Percentiles rank a stretch among this genome's conserved stretches.
phyloP scores from a whole-genome alignment of 2,329 filamentous ascomycete genomes.

The Phaeosphaeriaceae sp. region DNA sequence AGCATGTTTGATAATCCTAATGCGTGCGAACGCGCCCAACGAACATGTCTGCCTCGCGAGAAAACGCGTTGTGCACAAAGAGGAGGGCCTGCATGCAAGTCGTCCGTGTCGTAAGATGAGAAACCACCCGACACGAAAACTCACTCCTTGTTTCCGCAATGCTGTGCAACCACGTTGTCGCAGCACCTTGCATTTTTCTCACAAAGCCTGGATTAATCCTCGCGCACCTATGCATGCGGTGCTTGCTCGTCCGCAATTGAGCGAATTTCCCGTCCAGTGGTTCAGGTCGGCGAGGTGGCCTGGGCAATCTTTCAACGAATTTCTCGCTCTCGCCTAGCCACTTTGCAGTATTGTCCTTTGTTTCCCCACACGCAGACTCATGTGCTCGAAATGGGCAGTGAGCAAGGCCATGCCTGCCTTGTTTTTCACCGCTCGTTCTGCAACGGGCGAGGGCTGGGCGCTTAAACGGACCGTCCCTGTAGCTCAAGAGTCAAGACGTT shows the following conservation, averaged over 20 bases:
- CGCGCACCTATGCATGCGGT: background rate
- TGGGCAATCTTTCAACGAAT: background rate
- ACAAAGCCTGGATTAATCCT: background rate
- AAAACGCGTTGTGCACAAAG: background rate
- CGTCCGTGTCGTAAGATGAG: background rate
- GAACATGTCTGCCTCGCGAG: background rate
- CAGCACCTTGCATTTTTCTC: slow-evolving; percentile 7
- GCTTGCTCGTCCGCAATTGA: background rate
- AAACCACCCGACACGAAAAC: slow-evolving; percentile 5
- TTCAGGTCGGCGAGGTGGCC: slow-evolving; percentile 37
- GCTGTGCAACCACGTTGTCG: slow-evolving; percentile 8
- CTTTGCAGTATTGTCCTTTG: background rate
- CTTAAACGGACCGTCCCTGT: slow-evolving; percentile 2
- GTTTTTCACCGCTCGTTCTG: slow-evolving; percentile 9
- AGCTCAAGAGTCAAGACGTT: background rate
- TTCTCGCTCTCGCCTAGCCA: background rate
- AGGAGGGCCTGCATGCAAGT: background rate
- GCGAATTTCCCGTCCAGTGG: slow-evolving; percentile 26
- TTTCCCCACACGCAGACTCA: background rate
- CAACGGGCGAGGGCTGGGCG: background rate
- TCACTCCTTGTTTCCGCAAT: slow-evolving; percentile 3
- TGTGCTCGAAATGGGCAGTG: background rate
- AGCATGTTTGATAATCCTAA: background rate
- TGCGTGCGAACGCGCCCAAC: background rate
- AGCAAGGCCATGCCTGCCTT: background rate